phyloP scores from a whole-genome alignment of 2,329 filamentous ascomycete species.

The Rhinocladiella mackenziei region DNA sequence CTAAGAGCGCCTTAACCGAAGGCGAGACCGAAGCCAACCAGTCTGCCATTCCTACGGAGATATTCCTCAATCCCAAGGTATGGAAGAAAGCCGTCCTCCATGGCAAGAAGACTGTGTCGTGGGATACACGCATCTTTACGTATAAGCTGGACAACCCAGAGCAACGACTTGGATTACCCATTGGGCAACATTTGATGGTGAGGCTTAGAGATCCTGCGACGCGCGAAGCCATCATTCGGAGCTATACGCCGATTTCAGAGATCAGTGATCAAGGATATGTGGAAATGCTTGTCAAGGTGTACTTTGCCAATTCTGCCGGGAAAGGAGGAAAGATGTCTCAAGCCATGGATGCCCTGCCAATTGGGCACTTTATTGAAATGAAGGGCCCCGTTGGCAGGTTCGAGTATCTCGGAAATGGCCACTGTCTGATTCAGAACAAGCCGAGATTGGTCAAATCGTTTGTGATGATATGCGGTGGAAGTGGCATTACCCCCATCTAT shows the following conservation, averaged over 20 bases:
- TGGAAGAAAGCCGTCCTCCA: slow-evolving; percentile 72
- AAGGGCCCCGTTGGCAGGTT: slow-evolving; percentile 87
- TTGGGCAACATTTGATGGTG: slow-evolving; percentile 84
- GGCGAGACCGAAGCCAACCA: slow-evolving; percentile 42
- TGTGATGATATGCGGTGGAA: slow-evolving; percentile 82
- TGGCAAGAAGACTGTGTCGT: slow-evolving; percentile 66
- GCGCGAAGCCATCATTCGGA: slow-evolving; percentile 69
- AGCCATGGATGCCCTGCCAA: slow-evolving; percentile 67
- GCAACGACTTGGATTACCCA: slow-evolving; percentile 71
- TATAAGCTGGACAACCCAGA: slow-evolving; percentile 69
- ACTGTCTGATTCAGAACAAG: slow-evolving; percentile 57
- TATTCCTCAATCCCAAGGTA: slow-evolving; percentile 66
- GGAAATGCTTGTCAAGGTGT: slow-evolving; percentile 78
- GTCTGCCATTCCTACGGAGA: slow-evolving; percentile 45
- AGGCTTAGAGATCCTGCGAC: slow-evolving; percentile 69
- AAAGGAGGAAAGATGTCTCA: slow-evolving; percentile 77
- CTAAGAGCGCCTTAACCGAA: slow-evolving; percentile 52
- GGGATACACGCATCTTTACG: slow-evolving; percentile 75
- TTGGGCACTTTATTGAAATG: slow-evolving; percentile 73
- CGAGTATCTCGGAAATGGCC: slow-evolving; percentile 66
- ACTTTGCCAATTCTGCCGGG: slow-evolving; percentile 56
- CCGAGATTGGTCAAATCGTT: slow-evolving; percentile 61
- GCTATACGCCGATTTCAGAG: slow-evolving; percentile 80
- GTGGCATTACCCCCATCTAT: slow-evolving; percentile 88
- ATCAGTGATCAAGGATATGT: slow-evolving; percentile 58